Percentiles rank a stretch among this genome's conserved stretches.
Evolutionary conservation across 176 grass and related monocot genomes (phyloP).

Genomic region (Zoysia pacifica): DNA sequence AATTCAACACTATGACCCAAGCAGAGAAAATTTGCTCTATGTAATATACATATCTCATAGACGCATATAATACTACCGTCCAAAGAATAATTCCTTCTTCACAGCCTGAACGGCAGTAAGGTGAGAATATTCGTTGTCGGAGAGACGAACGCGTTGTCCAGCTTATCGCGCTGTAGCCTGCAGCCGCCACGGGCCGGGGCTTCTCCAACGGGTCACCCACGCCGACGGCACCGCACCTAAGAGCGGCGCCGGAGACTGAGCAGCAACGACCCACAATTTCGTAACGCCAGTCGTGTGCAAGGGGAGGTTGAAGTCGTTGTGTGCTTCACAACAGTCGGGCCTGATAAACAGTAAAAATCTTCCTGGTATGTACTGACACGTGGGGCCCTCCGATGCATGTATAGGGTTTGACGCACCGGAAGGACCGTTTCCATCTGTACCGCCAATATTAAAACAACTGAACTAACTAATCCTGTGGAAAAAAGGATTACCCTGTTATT

Average conservation of each 20-base stretch:
- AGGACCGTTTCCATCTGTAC: constrained; percentile 18
- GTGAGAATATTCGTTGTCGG: constrained; percentile 14
- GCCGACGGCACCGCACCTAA: too few relatives aligned
- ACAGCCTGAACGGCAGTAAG: neutral
- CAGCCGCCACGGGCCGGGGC: neutral
- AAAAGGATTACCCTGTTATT: constrained; percentile 40
- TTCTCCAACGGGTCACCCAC: too few relatives aligned
- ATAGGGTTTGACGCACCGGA: constrained; percentile 16
- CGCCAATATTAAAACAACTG: constrained; percentile 41
- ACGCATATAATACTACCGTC: neutral
- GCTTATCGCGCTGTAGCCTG: neutral
- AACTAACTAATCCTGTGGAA: constrained; percentile 48
- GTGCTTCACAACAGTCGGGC: neutral
- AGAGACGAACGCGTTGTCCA: constrained; percentile 18
- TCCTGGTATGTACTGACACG: constrained; percentile 17
- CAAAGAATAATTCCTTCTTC: neutral
- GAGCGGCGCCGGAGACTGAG: neutral
- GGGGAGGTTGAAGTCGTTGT: neutral
- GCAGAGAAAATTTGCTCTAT: too few relatives aligned
- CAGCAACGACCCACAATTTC: too few relatives aligned
- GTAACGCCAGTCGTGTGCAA: neutral
- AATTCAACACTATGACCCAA: too few relatives aligned
- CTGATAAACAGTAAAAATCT: too few relatives aligned
- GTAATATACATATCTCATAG: too few relatives aligned
- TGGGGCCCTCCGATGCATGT: constrained; percentile 31